These are phyloP conservation scores for Pleurotus djamor DNA, from an alignment of 768 basidiomycete species.

Conservation along the genomic window DNA sequence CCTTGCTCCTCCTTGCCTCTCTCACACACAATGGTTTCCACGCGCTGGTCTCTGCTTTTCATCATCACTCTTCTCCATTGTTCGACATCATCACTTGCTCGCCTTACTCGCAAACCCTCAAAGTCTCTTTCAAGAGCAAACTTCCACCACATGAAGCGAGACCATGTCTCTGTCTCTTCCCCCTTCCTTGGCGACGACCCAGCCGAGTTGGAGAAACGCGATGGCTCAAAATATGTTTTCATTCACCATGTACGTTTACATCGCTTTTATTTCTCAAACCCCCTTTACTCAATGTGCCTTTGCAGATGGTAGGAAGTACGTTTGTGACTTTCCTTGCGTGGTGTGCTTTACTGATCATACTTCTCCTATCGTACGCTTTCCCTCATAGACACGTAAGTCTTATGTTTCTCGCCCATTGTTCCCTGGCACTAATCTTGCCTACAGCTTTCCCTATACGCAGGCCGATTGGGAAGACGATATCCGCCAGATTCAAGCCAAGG, in stretches of 20 bases:
- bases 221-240: conserved; percentile 46
- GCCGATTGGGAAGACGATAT: conserved; percentile 42
- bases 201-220: conserved; percentile 31
- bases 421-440: not conserved
- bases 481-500: conserved; percentile 34
- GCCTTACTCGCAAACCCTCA: not conserved
- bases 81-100: not conserved
- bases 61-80: not conserved
- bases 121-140: not conserved
- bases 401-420: not conserved
- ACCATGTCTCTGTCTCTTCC: not conserved
- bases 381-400: conserved; percentile 38
- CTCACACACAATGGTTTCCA: not conserved
- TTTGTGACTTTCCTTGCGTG: conserved; percentile 4
- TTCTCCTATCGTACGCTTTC: not conserved
- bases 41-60: not conserved
- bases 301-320: conserved; percentile 47
- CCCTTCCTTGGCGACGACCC: conserved; percentile 19
- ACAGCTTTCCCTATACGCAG: conserved; percentile 36
- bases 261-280: not conserved
- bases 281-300: not conserved
- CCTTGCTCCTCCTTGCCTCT: no score
- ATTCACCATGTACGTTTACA: conserved; percentile 41
- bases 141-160: not conserved
- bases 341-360: not conserved